Percentiles rank a stretch among this genome's conserved stretches.
phyloP scores from a whole-genome alignment of 2,329 filamentous ascomycete species.

The Sporothrix euskadiensis region DNA sequence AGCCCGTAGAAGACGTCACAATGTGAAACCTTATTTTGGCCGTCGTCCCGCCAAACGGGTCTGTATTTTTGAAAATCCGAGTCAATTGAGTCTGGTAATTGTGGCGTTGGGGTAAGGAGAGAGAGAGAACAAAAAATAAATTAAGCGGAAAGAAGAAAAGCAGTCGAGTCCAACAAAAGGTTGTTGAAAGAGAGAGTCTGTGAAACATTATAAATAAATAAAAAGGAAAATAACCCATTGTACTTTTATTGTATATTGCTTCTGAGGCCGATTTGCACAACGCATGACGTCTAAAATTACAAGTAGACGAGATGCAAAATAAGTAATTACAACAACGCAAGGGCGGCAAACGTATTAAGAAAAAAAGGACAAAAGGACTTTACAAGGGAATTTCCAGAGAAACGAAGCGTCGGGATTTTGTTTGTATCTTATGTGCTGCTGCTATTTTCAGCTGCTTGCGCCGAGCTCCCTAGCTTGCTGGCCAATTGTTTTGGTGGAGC shows the following conservation, averaged over 20 bases:
- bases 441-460: slow-evolving; percentile 12
- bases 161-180: background rate
- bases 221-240: background rate
- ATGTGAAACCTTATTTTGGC: slow-evolving; percentile 16
- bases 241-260: background rate
- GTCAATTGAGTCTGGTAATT: background rate
- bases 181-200: background rate
- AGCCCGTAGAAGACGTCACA: background rate
- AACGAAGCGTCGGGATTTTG: background rate
- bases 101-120: background rate
- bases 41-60: background rate
- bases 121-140: background rate
- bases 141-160: background rate
- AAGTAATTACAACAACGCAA: slow-evolving; percentile 8
- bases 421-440: background rate
- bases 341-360: background rate
- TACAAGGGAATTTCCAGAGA: slow-evolving; percentile 15
- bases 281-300: slow-evolving; percentile 22
- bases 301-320: slow-evolving; percentile 13
- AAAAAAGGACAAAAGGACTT: background rate
- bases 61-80: background rate
- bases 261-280: background rate
- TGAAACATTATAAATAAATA: background rate
- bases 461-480: background rate
- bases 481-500: background rate